Evolutionary conservation across 2,329 filamentous ascomycete species (phyloP).

Genomic region (Venturia nashicola): DNA sequence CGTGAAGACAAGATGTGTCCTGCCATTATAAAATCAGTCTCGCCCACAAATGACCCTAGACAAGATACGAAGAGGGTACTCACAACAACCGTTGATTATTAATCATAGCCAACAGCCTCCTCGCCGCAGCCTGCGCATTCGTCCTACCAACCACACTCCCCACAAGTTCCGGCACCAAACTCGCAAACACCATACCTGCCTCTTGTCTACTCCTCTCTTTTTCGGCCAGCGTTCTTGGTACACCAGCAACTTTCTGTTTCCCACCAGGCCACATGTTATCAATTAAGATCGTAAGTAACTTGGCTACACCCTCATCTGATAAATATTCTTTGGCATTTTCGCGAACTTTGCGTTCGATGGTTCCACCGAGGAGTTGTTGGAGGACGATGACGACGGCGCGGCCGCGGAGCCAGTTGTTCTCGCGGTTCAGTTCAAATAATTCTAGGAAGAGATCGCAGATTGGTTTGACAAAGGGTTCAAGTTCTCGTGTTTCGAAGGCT

Average conservation of each 20-base stretch:
- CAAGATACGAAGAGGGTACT: slow-evolving; percentile 26
- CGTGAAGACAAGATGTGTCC: slow-evolving; percentile 38
- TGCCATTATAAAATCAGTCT: slow-evolving; percentile 19
- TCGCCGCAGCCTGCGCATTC: slow-evolving; percentile 82
- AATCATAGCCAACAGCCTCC: slow-evolving; percentile 77
- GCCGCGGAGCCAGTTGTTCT: slow-evolving; percentile 94
- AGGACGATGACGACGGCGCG: slow-evolving; percentile 92
- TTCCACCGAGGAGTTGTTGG: slow-evolving; percentile 89
- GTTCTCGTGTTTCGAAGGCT: slow-evolving; percentile 75
- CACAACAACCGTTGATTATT: slow-evolving; percentile 88
- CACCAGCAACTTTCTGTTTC: slow-evolving; percentile 32
- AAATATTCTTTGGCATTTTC: slow-evolving; percentile 65
- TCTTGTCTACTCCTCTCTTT: slow-evolving; percentile 74
- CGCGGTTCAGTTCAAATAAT: slow-evolving; percentile 83
- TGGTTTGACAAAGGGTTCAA: slow-evolving; percentile 93
- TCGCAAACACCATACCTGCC: slow-evolving; percentile 78
- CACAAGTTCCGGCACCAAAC: slow-evolving; percentile 79
- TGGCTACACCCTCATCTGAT: slow-evolving; percentile 66
- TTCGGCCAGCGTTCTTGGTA: slow-evolving; percentile 54
- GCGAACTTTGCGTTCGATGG: slow-evolving; percentile 88
- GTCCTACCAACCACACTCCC: slow-evolving; percentile 84
- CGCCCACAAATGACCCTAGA: neutral
- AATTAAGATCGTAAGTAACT: slow-evolving; percentile 61
- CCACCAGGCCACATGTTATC: slow-evolving; percentile 76
- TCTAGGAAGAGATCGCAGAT: slow-evolving; percentile 97